A percentile compares a stretch with the other conserved stretches of the same genome.
Evolutionary conservation across 768 basidiomycete genomes (phyloP).

Genomic region (Phylloporus sp.): DNA sequence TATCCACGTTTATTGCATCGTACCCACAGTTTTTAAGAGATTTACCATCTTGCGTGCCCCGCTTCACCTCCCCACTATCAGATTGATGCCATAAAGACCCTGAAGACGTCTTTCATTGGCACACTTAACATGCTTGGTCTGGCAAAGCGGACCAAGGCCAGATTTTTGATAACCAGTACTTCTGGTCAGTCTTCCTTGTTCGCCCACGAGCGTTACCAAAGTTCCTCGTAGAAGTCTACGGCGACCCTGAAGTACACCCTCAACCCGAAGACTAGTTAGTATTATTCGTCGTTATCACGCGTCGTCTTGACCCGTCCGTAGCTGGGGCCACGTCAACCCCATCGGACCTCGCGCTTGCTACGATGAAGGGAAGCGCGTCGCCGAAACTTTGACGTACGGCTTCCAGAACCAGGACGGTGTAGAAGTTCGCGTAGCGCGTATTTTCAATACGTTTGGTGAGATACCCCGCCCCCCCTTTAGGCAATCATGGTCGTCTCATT

Average conservation of each 20-base stretch:
- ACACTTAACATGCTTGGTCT: slow-evolving; percentile 98
- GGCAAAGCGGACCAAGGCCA: slow-evolving; percentile 94
- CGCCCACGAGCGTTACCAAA: background rate
- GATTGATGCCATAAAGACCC: slow-evolving; percentile 95
- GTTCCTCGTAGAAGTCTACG: slow-evolving; percentile 76
- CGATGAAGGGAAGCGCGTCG: slow-evolving; percentile 98
- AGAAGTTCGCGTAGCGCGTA: slow-evolving; percentile 94
- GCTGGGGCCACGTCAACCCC: slow-evolving; percentile 98
- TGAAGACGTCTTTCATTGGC: slow-evolving; percentile 98
- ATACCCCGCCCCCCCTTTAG: background rate
- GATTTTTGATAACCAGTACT: slow-evolving; percentile 93
- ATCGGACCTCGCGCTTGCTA: slow-evolving; percentile 99
- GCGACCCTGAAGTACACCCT: slow-evolving; percentile 97
- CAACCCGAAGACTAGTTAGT: slow-evolving; percentile 92
- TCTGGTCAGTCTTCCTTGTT: slow-evolving; percentile 55
- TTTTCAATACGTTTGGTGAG: slow-evolving; percentile 92
- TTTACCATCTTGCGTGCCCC: slow-evolving; percentile 97
- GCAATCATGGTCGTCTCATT: slow-evolving; percentile 3
- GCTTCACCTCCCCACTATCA: slow-evolving; percentile 98
- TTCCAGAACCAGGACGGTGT: slow-evolving; percentile 93
- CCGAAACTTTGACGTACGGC: slow-evolving; percentile 95
- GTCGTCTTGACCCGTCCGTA: slow-evolving; percentile 30
- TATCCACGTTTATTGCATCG: too few relatives aligned
- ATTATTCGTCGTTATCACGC: background rate
- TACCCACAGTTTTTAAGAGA: slow-evolving; percentile 48